A percentile compares a stretch with the other conserved stretches of the same genome.
These are phyloP conservation scores for Aspergillus calidoustus DNA, from an alignment of 2,329 filamentous ascomycete species.

Conservation along the genomic window DNA sequence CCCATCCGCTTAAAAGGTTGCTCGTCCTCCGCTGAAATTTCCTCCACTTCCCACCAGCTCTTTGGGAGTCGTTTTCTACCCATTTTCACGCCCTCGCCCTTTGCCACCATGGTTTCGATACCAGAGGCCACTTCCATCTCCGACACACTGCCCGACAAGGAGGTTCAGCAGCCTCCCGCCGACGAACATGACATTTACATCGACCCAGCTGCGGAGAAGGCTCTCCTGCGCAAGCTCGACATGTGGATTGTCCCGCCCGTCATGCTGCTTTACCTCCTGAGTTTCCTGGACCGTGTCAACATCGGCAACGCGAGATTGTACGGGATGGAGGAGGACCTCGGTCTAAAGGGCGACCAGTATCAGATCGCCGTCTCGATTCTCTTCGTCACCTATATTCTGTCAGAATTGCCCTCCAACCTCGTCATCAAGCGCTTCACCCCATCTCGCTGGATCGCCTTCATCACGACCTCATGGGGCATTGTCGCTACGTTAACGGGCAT, in stretches of 20 bases:
- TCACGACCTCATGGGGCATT: conserved; percentile 15
- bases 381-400: conserved; percentile 19
- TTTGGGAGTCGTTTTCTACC: neutral
- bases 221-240: conserved; percentile 16
- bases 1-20: neutral
- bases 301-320: conserved; percentile 16
- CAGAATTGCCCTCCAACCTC: conserved; percentile 16
- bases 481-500: conserved; percentile 16
- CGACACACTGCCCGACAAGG: conserved; percentile 7
- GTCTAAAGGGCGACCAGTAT: conserved; percentile 12
- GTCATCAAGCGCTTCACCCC: conserved; percentile 17
- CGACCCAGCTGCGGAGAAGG: conserved; percentile 16
- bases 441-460: conserved; percentile 18
- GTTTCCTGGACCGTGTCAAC: conserved; percentile 18
- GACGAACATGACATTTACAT: conserved; percentile 17
- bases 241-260: conserved; percentile 12
- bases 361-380: conserved; percentile 16
- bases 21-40: neutral
- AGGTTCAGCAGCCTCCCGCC: neutral
- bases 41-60: neutral
- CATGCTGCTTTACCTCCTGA: conserved; percentile 15
- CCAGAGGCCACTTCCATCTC: neutral
- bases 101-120: conserved; percentile 4
- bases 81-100: neutral
- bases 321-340: conserved; percentile 14